phyloP scores from a whole-genome alignment of 73 alveolate species.

The Diophrys sp. region DNA sequence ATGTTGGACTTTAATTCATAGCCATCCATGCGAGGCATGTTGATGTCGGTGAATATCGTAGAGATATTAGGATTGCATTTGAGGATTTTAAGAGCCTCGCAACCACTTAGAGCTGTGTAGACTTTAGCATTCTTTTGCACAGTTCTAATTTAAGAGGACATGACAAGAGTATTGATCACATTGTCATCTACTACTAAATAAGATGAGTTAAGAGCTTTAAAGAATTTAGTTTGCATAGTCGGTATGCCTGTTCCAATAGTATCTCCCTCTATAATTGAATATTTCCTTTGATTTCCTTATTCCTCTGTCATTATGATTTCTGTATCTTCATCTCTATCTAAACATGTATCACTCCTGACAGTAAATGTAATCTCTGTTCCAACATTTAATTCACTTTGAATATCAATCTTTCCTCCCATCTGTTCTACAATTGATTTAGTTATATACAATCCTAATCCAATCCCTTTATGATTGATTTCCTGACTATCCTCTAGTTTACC shows the following conservation, averaged over 20 bases:
- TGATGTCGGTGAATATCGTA: background rate
- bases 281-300: too few species aligned
- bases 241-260: background rate
- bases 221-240: background rate
- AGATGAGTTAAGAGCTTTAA: background rate
- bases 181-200: background rate
- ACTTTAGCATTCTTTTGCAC: background rate
- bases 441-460: conserved; percentile 29
- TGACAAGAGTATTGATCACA: background rate
- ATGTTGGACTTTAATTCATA: background rate
- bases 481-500: conserved; percentile 23
- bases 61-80: background rate
- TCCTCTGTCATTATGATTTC: background rate
- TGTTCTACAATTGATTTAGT: conserved; percentile 12
- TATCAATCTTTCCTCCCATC: conserved; percentile 28
- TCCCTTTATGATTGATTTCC: conserved; percentile 12
- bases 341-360: background rate
- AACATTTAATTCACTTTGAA: background rate
- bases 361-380: conserved; percentile 10
- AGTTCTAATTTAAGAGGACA: background rate
- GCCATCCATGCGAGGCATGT: background rate
- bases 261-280: background rate
- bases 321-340: background rate
- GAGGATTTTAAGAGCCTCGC: background rate
- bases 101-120: background rate